Base-by-base conservation (phyloP, 352 stramenopile species). In the Phytophthora idaei region DNA sequence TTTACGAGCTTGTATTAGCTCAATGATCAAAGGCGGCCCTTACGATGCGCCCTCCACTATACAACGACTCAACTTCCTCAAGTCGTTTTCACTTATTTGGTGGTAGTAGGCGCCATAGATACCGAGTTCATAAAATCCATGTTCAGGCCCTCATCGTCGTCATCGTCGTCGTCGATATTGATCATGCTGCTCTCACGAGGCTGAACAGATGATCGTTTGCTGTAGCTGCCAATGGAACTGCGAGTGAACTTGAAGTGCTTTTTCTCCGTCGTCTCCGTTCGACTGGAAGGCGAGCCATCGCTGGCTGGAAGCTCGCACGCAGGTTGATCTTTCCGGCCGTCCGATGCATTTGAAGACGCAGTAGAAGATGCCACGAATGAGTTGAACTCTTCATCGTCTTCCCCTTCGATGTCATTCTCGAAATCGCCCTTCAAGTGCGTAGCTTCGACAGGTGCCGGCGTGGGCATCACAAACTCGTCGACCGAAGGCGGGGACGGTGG, bases 71-170 rank as follows among this genome's bases (percentile, higher is more conserved):
- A 15, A 29, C 31, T 41, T 44, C 17, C 48, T 56, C 44, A 62
- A 51, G 36, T 48, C 57, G 17, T 27, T 37, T 49, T 25, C 51
- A 44, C 37, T 72, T 67, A 72, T 37, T 74, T 62, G 29, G 74
- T 51, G 6, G 61, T 7, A 25, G 31, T 68, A 34, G 62, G 25
- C 12, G 65, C 71, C 39, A 81, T 50, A 21, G 62, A 74, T 27
- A 85, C 65, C 37, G 59, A 79, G 45, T 77, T 76, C 69, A 95
- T 74, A 65, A 95, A 95, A 74, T 93, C 85, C 76, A 95, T 77
- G 79, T 95, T 93, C 51, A 95, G 69, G 9, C 88, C 73, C 17
- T 86, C 80, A 4, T 89, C 74, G 10, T 84, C 72, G 0, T 65
- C 67, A n/a, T 79, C 74, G 5, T 82, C 69, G 21, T 59, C 68